phyloP scores from a whole-genome alignment of 768 basidiomycete genomes.

The Termitomyces heimii region DNA sequence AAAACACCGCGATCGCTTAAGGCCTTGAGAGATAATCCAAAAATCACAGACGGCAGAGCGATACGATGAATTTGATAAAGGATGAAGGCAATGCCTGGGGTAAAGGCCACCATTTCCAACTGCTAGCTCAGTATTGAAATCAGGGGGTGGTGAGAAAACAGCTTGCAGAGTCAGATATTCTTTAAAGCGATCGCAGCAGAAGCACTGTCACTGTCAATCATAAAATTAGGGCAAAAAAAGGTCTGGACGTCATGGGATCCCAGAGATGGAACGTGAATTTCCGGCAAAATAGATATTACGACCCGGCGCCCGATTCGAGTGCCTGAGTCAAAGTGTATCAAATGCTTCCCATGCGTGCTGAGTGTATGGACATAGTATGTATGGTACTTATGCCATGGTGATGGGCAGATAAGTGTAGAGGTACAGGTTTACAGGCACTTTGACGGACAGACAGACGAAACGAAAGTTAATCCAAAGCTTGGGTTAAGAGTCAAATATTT shows the following conservation, averaged over 20 bases:
- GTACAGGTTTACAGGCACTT: no score
- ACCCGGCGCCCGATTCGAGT: background rate
- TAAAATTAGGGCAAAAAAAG: background rate
- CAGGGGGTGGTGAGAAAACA: background rate
- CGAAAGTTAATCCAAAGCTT: background rate
- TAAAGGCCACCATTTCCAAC: slow-evolving; percentile 7
- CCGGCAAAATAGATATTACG: background rate
- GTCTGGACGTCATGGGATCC: background rate
- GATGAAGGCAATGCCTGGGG: slow-evolving; percentile 31
- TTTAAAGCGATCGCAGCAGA: background rate
- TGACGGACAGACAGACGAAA: no score
- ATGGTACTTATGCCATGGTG: no score
- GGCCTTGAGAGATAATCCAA: slow-evolving; percentile 13
- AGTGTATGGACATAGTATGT: no score
- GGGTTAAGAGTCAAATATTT: no score
- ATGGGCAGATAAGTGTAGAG: no score
- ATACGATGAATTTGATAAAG: slow-evolving; percentile 14
- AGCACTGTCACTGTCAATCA: background rate
- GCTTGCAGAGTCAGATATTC: background rate
- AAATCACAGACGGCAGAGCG: slow-evolving; percentile 14
- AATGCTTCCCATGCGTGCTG: no score
- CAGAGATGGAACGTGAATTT: background rate
- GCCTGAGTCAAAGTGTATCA: background rate
- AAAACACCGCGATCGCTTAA: slow-evolving; percentile 4
- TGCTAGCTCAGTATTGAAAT: no score